phyloP scores from a whole-genome alignment of 1,284 basidiomycete species.

The Termitomyces sp. region DNA sequence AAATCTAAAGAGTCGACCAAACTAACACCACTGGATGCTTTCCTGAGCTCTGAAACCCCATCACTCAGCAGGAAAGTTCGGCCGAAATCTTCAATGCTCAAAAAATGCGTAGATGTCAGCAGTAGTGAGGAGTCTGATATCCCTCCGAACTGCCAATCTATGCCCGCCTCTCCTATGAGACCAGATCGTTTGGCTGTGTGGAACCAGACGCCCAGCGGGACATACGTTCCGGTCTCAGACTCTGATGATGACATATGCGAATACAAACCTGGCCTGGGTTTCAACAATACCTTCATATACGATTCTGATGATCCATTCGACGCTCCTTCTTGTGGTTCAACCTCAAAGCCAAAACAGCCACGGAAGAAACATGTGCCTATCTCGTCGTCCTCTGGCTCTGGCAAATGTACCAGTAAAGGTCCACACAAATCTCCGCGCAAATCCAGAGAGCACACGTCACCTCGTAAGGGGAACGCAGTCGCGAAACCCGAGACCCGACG shows the following conservation, averaged over 20 bases:
- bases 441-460: conserved; percentile 11
- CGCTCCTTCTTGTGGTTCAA: not conserved
- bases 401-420: not conserved
- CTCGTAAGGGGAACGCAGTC: not conserved
- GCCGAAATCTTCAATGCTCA: conserved; percentile 2
- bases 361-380: not conserved
- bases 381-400: conserved; percentile 3
- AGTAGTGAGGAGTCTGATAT: conserved; percentile 7
- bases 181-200: conserved; percentile 8
- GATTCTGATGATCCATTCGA: conserved; percentile 15
- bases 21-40: not conserved
- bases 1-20: not conserved
- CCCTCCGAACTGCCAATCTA: not conserved
- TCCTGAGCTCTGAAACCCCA: not conserved
- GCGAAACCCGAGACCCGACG: not conserved
- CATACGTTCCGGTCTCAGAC: conserved; percentile 10
- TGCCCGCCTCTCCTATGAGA: conserved; percentile 10
- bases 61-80: not conserved
- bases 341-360: conserved; percentile 2
- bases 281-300: conserved; percentile 13
- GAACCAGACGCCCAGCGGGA: not conserved
- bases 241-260: conserved; percentile 7
- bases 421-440: conserved; percentile 14
- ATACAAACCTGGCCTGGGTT: not conserved
- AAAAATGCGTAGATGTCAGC: not conserved